Evolutionary conservation across 108 stramenopile genomes (phyloP).

Genomic region (Schizochytrium sp.): DNA sequence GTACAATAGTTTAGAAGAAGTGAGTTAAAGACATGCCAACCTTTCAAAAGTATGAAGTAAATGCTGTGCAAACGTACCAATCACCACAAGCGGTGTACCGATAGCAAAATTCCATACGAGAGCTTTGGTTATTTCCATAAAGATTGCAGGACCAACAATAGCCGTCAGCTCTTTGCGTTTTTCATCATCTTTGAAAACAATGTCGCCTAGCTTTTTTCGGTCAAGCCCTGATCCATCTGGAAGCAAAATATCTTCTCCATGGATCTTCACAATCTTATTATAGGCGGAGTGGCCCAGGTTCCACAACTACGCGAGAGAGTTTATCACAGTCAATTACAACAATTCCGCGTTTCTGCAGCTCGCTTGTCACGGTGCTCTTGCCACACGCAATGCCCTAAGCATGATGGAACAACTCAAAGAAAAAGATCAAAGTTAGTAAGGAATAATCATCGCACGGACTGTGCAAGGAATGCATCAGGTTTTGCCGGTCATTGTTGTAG

Average conservation of each 20-base stretch:
- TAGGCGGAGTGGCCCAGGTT: conserved; percentile 13
- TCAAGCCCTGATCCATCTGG: neutral
- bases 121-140: conserved; percentile 27
- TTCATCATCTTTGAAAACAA: conserved; percentile 25
- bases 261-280: conserved; percentile 34
- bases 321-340: conserved; percentile 44
- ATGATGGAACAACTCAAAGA: too few relatives aligned
- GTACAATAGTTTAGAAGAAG: neutral
- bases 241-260: neutral
- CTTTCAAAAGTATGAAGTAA: neutral
- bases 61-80: conserved; percentile 11
- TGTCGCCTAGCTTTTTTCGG: conserved; percentile 52
- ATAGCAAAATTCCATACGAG: neutral
- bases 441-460: too few relatives aligned
- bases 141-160: conserved; percentile 15
- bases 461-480: too few relatives aligned
- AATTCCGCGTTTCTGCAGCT: conserved; percentile 50
- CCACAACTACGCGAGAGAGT: conserved; percentile 11
- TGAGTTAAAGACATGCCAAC: neutral
- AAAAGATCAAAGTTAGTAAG: too few relatives aligned
- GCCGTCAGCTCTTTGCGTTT: conserved; percentile 19
- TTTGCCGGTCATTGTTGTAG: too few relatives aligned
- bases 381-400: conserved; percentile 51
- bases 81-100: neutral
- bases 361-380: conserved; percentile 12